phyloP scores from a whole-genome alignment of 306 rosid species.

The Sindora glabra region DNA sequence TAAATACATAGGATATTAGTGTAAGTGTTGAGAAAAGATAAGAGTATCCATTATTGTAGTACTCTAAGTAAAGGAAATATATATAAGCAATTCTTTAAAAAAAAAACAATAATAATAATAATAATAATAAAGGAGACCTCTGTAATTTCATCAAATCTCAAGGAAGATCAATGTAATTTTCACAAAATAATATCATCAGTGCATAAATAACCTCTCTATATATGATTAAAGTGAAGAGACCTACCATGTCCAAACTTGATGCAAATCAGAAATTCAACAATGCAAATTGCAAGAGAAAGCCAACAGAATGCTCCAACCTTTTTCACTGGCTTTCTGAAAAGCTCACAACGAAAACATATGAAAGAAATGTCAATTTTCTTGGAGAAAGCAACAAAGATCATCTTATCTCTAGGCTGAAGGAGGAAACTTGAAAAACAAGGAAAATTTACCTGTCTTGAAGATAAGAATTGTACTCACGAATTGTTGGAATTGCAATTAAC shows the following conservation, averaged over 20 bases:
- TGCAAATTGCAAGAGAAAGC: slow-evolving; percentile 96
- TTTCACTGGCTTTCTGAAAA: slow-evolving; percentile 74
- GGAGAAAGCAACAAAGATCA: background rate
- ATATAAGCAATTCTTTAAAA: too few species aligned
- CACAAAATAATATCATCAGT: background rate
- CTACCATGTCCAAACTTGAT: slow-evolving; percentile 91
- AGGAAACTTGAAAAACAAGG: slow-evolving; percentile 19
- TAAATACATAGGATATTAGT: too few species aligned
- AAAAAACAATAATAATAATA: too few species aligned
- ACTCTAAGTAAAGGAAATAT: too few species aligned
- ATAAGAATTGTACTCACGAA: slow-evolving; percentile 92
- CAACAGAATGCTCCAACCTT: slow-evolving; percentile 99
- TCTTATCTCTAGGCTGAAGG: background rate
- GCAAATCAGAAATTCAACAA: slow-evolving; percentile 93
- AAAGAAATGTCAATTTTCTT: background rate
- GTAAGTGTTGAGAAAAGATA: too few species aligned
- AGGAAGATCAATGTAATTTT: too few species aligned
- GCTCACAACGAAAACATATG: background rate
- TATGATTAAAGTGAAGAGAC: background rate
- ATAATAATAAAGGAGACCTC: too few species aligned
- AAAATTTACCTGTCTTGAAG: slow-evolving; percentile 84
- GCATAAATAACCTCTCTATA: background rate
- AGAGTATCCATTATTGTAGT: too few species aligned
- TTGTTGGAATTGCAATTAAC: slow-evolving; percentile 95
- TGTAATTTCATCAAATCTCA: too few species aligned